Evolutionary conservation across 495 filamentous ascomycete genomes (phyloP).

Genomic region (Hypoxylon fuscum): DNA sequence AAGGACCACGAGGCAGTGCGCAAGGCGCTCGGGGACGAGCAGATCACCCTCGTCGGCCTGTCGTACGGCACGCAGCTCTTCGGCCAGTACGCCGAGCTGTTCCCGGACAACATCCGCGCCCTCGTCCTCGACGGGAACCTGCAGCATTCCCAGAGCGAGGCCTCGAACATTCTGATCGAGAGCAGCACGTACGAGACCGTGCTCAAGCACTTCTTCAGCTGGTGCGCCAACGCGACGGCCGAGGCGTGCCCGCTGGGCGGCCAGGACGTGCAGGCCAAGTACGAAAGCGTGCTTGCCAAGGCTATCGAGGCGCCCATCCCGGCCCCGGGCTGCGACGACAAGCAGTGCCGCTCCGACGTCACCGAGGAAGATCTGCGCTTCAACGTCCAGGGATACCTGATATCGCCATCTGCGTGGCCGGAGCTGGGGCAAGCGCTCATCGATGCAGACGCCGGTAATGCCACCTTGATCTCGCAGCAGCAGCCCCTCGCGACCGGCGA

Average conservation of each 20-base stretch:
- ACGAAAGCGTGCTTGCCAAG: conserved; percentile 33
- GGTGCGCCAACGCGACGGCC: conserved; percentile 38
- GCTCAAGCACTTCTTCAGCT: conserved; percentile 50
- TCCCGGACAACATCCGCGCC: conserved; percentile 41
- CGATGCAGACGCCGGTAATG: conserved; percentile 43
- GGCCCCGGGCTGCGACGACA: conserved; percentile 44
- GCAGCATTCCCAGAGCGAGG: conserved; percentile 47
- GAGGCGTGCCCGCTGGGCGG: conserved; percentile 42
- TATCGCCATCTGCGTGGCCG: conserved; percentile 33
- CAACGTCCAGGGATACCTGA: conserved; percentile 32
- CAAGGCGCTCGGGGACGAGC: conserved; percentile 46
- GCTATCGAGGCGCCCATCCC: conserved; percentile 45
- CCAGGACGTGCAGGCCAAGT: conserved; percentile 42
- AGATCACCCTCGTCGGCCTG: conserved; percentile 50
- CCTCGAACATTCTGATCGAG: conserved; percentile 43
- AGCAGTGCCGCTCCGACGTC: conserved; percentile 31
- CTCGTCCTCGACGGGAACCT: conserved; percentile 46
- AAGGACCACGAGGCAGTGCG: conserved; percentile 57
- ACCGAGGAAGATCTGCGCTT: conserved; percentile 31
- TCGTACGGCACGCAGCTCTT: conserved; percentile 67
- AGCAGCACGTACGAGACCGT: conserved; percentile 41
- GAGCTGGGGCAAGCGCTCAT: conserved; percentile 32
- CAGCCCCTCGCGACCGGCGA: conserved; percentile 36
- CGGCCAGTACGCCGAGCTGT: conserved; percentile 50
- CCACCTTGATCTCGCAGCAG: conserved; percentile 39